Evolutionary conservation across 2,329 filamentous ascomycete species (phyloP), one percentile per base, ranked within the genome.

Genomic region (Xylogone sp.): DNA sequence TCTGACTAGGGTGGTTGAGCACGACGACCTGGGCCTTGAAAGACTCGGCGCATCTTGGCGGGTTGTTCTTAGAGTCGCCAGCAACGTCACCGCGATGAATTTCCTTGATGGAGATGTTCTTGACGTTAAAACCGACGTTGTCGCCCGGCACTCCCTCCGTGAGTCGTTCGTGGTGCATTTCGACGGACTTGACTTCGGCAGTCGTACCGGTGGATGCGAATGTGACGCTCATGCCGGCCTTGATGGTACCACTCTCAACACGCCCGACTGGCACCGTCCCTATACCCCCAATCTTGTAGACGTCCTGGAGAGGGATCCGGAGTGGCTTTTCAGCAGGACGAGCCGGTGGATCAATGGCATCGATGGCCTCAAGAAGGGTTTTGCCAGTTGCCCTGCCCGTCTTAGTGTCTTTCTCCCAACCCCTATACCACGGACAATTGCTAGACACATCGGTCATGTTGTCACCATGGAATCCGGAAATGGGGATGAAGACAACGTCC

Each of bases 31-130:
- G 94, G 74, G 94, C 94, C 77, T 90, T 95, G 91, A 99, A 99
- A 70, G 88, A 92, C 70, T 93, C 91, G 71, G 84, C 85, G 70
- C 83, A 94, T 74, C 79, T 74, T 63, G 94, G 90, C 69, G 94
- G 94, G 82, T 99, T 94, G 84, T 96, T 95, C 92, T 99, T 99
- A 85, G 90, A 93, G 90, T 99, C 94, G 90, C 91, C 90, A 71
- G 89, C 89, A 69, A 99, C 94, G 87, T 99, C 97, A 74, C 94
- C 94, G 96, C 94, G 94, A 80, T 94, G 94, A 74, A 99, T 96
- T 77, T 99, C 94, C 92, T 99, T 99, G 82, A 99, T 94, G 78
- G 94, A 97, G 71, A 99, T 94, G 94, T 99, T 99, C 92, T 99
- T 99, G 82, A 99, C 93, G 90, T 99, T 99, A 92, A 99, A 99